A percentile compares a stretch with the other conserved stretches of the same genome.
phyloP scores from a whole-genome alignment of 805 yeast genomes.

The Starmerella apicola region DNA sequence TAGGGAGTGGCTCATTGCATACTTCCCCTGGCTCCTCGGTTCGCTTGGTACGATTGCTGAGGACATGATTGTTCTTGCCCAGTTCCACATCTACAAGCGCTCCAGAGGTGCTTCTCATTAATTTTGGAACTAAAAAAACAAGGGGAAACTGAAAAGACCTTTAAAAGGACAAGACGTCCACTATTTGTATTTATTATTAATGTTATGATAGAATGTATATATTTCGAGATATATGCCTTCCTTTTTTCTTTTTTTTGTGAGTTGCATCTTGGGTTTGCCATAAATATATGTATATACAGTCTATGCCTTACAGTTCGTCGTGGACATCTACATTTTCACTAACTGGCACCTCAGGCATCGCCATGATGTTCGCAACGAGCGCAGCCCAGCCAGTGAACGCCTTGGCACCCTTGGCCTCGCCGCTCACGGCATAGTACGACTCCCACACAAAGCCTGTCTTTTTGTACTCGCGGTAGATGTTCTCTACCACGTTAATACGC shows the following conservation, averaged over 20 bases:
- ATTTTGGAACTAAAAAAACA: too few relatives aligned
- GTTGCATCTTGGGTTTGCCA: too few relatives aligned
- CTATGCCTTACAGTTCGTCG: slow-evolving; percentile 7
- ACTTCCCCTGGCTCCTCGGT: slow-evolving; percentile 68
- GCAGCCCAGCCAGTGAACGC: slow-evolving; percentile 95
- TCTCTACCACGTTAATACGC: slow-evolving; percentile 54
- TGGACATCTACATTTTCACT: background rate
- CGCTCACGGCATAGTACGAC: slow-evolving; percentile 69
- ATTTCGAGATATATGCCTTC: background rate
- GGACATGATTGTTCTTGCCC: slow-evolving; percentile 52
- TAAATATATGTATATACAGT: too few relatives aligned
- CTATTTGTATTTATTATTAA: background rate
- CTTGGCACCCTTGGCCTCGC: slow-evolving; percentile 67
- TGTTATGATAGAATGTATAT: background rate
- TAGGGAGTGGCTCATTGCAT: slow-evolving; percentile 43
- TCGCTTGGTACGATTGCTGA: slow-evolving; percentile 66
- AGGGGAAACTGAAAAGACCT: too few relatives aligned
- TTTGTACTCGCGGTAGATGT: slow-evolving; percentile 57
- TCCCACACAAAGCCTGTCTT: slow-evolving; percentile 80
- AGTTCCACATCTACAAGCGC: slow-evolving; percentile 58
- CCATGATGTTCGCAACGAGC: slow-evolving; percentile 65
- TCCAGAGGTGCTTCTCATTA: too few relatives aligned
- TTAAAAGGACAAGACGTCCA: too few relatives aligned
- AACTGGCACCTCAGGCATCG: slow-evolving; percentile 44
- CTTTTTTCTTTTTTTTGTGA: too few relatives aligned